Evolutionary conservation across 108 stramenopile genomes (phyloP).

Genomic region (Skeletonema menzelii): DNA sequence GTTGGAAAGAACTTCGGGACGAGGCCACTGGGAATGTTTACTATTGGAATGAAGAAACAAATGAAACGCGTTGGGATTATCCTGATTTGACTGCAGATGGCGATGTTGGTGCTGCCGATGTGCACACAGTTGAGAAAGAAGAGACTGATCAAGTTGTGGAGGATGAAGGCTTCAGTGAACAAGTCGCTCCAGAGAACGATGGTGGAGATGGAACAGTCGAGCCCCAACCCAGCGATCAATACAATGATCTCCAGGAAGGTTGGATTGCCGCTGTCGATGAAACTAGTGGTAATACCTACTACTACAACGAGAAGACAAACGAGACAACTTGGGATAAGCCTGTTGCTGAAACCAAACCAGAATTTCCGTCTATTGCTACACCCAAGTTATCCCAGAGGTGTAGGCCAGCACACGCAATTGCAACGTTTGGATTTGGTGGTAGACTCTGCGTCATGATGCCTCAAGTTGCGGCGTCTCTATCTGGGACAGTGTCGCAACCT

Average conservation of each 20-base stretch:
- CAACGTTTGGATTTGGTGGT: slow-evolving; percentile 74
- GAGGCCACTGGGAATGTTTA: slow-evolving; percentile 63
- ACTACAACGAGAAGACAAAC: slow-evolving; percentile 64
- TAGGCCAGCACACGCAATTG: slow-evolving; percentile 52
- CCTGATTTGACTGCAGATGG: slow-evolving; percentile 36
- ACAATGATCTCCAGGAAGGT: background rate
- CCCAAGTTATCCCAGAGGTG: background rate
- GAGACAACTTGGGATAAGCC: slow-evolving; percentile 83
- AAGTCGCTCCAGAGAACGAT: background rate
- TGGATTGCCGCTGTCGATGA: background rate
- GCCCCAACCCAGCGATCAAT: background rate
- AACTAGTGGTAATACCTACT: slow-evolving; percentile 43
- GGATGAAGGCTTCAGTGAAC: background rate
- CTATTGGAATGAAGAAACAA: slow-evolving; percentile 81
- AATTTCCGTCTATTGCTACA: background rate
- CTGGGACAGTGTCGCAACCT: slow-evolving; percentile 12
- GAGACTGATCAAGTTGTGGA: background rate
- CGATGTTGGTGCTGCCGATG: background rate
- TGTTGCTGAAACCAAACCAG: background rate
- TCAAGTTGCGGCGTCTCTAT: slow-evolving; percentile 37
- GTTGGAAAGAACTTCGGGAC: slow-evolving; percentile 68
- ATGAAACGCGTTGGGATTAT: slow-evolving; percentile 81
- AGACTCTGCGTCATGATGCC: slow-evolving; percentile 57
- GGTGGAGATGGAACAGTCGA: background rate
- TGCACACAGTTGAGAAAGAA: background rate